These are phyloP conservation scores for Globisporangium spiculum DNA, from an alignment of 352 stramenopile species.

Conservation along the genomic window DNA sequence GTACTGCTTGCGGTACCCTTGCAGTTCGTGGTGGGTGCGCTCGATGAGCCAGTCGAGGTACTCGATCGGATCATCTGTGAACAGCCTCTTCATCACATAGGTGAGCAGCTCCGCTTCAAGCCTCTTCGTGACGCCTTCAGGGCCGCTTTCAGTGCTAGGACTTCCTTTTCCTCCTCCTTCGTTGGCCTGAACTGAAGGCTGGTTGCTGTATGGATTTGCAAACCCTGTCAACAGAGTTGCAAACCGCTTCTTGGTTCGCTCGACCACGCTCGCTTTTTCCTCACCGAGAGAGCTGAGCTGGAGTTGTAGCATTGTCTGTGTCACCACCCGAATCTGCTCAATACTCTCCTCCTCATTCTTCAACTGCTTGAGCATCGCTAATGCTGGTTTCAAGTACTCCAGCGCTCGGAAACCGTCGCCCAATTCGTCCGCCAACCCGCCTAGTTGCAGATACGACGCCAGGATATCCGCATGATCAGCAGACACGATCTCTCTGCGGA, in stretches of 20 bases:
- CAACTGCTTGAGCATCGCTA: conserved; percentile 31
- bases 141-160: conserved; percentile 7
- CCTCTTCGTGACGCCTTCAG: background rate
- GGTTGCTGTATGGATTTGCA: background rate
- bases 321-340: conserved; percentile 35
- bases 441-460: conserved; percentile 47
- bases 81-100: conserved; percentile 39
- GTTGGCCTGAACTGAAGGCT: background rate
- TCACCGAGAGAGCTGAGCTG: conserved; percentile 31
- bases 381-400: conserved; percentile 43
- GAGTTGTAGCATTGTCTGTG: conserved; percentile 36
- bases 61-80: conserved; percentile 38
- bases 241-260: conserved; percentile 38
- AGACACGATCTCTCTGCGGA: conserved; percentile 34
- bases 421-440: conserved; percentile 31
- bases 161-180: background rate
- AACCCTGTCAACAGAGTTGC: conserved; percentile 22
- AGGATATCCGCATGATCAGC: conserved; percentile 30
- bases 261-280: conserved; percentile 39
- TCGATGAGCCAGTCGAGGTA: conserved; percentile 44
- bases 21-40: conserved; percentile 35
- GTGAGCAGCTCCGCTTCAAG: conserved; percentile 27
- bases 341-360: conserved; percentile 19
- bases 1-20: conserved; percentile 38
- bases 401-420: conserved; percentile 54